Evolutionary conservation across 2,329 filamentous ascomycete genomes (phyloP), one percentile per base, ranked within the genome.

Genomic region (Fusarium sp.): DNA sequence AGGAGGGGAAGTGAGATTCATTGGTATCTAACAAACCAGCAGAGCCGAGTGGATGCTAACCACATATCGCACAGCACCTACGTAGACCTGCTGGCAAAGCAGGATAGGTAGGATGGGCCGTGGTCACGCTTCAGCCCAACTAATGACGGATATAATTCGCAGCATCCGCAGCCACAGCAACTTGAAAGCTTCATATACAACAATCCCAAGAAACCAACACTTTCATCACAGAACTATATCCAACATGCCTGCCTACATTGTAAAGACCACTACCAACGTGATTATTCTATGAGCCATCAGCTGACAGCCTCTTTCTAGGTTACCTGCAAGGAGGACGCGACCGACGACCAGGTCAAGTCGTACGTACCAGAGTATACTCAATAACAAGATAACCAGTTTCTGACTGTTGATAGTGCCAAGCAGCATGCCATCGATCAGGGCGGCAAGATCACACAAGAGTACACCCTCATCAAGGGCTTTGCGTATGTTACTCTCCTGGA

Each of bases 401-500:
- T 47, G 23, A 52, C 36, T 36, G 10, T 30, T n/a, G 16, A 70
- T 74, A 94, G 92, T 53, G 91, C 92, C 65, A 97, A 97, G 89
- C 83, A 94, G 78, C 83, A 90, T 62, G 92, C 90, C 73, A 82
- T 79, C 63, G 86, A 91, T 41, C 88, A 95, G 78, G 95, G 95
- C 77, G 95, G 94, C 78, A 89, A 88, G 80, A 96, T 98, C 82
- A 88, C 83, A 57, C 89, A 96, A 74, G 92, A 96, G 79, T 97
- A 93, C 85, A 90, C 83, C 65, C 82, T 97, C 74, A 94, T 97
- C 86, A 97, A 95, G 84, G 94, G 91, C 61, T 97, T 97, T 84
- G 90, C 92, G 95, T 97, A 89, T 73, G 92, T 85, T 40, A 31
- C 4, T 28, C 44, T 34, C 45, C 13, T 30, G 18, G 15, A 16